Evolutionary conservation across 805 yeast species (phyloP), one percentile per base, ranked within the genome.

Genomic region (Ogataea salicorniae): DNA sequence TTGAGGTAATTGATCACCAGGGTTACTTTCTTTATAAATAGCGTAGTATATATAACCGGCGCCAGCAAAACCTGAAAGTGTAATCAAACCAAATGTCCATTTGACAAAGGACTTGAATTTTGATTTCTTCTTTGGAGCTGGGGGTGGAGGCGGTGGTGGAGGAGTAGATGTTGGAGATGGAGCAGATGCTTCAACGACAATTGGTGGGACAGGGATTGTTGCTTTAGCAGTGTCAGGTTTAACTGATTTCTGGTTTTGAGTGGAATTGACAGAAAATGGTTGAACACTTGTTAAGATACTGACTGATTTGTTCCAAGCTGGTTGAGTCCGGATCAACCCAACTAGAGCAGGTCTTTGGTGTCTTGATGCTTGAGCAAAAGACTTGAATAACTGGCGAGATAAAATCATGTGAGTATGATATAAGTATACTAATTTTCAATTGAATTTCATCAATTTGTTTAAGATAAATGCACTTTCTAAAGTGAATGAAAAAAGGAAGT

Each of bases 41-140:
- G 77, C 74, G 67, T 81, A 87, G 11, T 82, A 80, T 46, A 77
- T 62, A 57, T 83, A 79, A 13, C 79, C 85, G 5, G 77, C 63
- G 11, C 79, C 74, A 1, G 76, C 72, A 26, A 81, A 54, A 9
- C 74, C 66, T 5, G 84, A 65, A 16, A 76, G 55, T 58, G 77
- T 71, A 29, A 84, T 67, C 39, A 72, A 61, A 53, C 74, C 72
- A 77, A 83, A 76, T 11, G 73, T 55, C 44, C 67, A 63, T 41
- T 63, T 62, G 56, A 73, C 58, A 48, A 66, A 59, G 16, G 15
- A 23, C 7, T 69, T 63, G 14, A 47, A 45, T 44, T 50, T 51
- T 36, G 50, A 53, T 23, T 40, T 47, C 40, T 46, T 22, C 42
- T 41, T 39, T 37, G 50, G 45, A 16, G 47, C 33, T 18, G 52